These are phyloP conservation scores for Amyloporia xantha DNA, from an alignment of 768 basidiomycete genomes.

Conservation along the genomic window DNA sequence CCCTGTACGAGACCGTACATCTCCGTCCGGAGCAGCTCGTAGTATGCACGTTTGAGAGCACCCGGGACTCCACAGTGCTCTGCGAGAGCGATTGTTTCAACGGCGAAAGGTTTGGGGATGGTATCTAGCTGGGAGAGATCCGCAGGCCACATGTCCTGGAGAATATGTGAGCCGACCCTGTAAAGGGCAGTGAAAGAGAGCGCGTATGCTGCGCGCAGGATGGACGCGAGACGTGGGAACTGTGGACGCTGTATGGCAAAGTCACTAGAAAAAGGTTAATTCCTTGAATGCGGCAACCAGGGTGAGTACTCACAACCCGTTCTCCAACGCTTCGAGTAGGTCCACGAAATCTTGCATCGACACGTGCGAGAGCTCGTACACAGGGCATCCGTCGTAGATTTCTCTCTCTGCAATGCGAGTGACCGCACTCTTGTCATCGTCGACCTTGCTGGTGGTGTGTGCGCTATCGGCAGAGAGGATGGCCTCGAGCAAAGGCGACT, in stretches of 20 bases:
- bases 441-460: not conserved
- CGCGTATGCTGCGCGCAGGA: slow-evolving; percentile 30
- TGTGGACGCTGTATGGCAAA: slow-evolving; percentile 22
- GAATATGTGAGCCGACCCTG: slow-evolving; percentile 22
- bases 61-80: slow-evolving; percentile 22
- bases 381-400: slow-evolving; percentile 13
- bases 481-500: slow-evolving; percentile 28
- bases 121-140: slow-evolving; percentile 15
- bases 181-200: slow-evolving; percentile 27
- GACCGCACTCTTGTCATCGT: not conserved
- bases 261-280: not conserved
- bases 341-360: slow-evolving; percentile 27
- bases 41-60: slow-evolving; percentile 32
- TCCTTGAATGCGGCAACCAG: not conserved
- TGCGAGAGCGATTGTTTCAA: slow-evolving; percentile 28
- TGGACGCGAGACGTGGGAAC: slow-evolving; percentile 24
- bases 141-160: slow-evolving; percentile 27
- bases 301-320: slow-evolving; percentile 23
- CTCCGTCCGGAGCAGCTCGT: slow-evolving; percentile 30
- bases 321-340: slow-evolving; percentile 27
- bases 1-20: slow-evolving; percentile 21
- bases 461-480: not conserved
- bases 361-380: slow-evolving; percentile 20
- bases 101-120: slow-evolving; percentile 14
- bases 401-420: not conserved